Base-by-base conservation (phyloP, 2,329 filamentous ascomycete species). In the Apiospora rasikravindrae region DNA sequence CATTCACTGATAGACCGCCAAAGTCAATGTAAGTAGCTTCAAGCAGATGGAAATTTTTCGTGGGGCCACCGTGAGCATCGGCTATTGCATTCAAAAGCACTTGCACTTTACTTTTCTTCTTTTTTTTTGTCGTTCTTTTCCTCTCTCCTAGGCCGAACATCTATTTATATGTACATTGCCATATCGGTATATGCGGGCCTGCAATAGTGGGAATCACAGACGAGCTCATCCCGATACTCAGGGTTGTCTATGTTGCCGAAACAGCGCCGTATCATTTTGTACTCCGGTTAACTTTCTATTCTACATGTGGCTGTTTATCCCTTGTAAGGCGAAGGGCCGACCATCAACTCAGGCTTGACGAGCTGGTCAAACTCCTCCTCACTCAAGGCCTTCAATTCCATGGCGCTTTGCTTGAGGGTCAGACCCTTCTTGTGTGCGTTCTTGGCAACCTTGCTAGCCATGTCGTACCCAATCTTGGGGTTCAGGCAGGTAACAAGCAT, bases 401-500 rank as follows among this genome's bases (percentile, higher is more conserved):
- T 91, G 26, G 96, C 96, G 80, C 93, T 96, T 86, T 97, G 86
- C 88, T 98, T 98, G 73, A 99, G 89, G 33, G 95, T 98, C 69
- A 96, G 85, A 45, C 95, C 95, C 90, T 98, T 98, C 90, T 98
- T 98, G 88, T 99, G 96, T 22, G 96, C 96, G 81, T 99, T 97
- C 92, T 98, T 98, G 80, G 95, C 95, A 33, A 98, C 95, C 88
- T 97, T 97, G 84, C 92, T 95, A 70, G 95, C 95, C 94, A 97
- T 97, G 82, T 98, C 95, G 84, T 98, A 98, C 73, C 95, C 96
- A 81, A 98, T 98, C 84, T 97, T 94, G 77, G 95, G 95, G 89
- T 98, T 98, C 75, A 98, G 88, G 88, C 96, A 98, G 76, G 96
- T 99, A 47, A 98, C 96, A 76, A 98, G 90, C 96, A 99, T 99